Percentiles rank a stretch among this genome's conserved stretches.
These are phyloP conservation scores for Zasmidium citrigriseum DNA, from an alignment of 2,329 filamentous ascomycete species.

Conservation along the genomic window DNA sequence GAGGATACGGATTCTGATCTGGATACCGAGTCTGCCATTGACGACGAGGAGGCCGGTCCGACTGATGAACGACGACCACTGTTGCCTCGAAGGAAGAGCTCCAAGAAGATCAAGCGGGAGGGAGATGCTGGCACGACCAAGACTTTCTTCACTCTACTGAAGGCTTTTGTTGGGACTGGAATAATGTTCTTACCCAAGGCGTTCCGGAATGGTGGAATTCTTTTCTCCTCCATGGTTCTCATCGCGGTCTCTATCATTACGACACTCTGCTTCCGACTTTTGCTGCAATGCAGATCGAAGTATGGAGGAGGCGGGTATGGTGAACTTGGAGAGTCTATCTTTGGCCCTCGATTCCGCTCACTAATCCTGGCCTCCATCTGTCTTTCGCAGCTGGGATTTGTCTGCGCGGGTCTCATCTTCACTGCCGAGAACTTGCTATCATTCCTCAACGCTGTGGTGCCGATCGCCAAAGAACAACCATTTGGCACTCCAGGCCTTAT, in stretches of 20 bases:
- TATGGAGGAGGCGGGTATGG: conserved; percentile 71
- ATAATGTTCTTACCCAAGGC: conserved; percentile 82
- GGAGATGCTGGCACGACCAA: conserved; percentile 69
- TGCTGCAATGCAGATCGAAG: conserved; percentile 65
- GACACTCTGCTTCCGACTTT: conserved; percentile 70
- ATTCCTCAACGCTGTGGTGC: conserved; percentile 65
- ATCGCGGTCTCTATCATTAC: conserved; percentile 66
- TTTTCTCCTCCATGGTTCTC: conserved; percentile 72
- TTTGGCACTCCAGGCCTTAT: conserved; percentile 63
- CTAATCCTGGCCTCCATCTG: conserved; percentile 71
- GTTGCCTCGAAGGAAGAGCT: conserved; percentile 57
- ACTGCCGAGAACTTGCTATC: conserved; percentile 72
- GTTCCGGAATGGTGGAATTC: conserved; percentile 74
- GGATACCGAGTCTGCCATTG: conserved; percentile 57
- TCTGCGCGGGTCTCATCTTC: conserved; percentile 76
- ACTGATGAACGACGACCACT: conserved; percentile 61
- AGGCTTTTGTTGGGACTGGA: conserved; percentile 77
- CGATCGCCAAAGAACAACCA: conserved; percentile 43
- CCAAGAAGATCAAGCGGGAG: conserved; percentile 46
- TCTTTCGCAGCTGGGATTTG: conserved; percentile 75
- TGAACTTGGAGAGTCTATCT: conserved; percentile 68
- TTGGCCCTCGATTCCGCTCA: conserved; percentile 62
- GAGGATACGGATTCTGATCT: conserved; percentile 49
- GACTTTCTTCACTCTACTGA: conserved; percentile 76
- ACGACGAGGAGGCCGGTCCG: conserved; percentile 60